Percentiles rank a stretch among this genome's conserved stretches.
phyloP scores from a whole-genome alignment of 2,329 filamentous ascomycete genomes.

The Aspergillus flavus region DNA sequence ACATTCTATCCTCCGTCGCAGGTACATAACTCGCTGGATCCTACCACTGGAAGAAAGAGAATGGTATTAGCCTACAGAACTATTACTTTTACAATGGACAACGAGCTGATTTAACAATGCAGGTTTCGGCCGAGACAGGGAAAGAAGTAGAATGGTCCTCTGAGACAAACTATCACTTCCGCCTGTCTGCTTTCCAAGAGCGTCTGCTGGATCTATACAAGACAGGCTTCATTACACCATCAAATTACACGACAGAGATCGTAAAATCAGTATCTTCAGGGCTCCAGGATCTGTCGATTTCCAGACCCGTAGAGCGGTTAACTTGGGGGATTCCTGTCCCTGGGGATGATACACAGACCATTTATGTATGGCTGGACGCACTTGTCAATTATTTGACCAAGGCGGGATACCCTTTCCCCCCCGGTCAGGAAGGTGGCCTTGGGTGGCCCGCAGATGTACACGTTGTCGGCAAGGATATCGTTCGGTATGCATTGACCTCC shows the following conservation, averaged over 20 bases:
- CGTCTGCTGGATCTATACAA: conserved; percentile 76
- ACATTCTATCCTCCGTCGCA: conserved; percentile 84
- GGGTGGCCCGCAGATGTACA: conserved; percentile 93
- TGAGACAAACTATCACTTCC: conserved; percentile 94
- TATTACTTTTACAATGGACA: conserved; percentile 13
- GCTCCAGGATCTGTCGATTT: conserved; percentile 86
- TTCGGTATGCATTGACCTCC: conserved; percentile 54
- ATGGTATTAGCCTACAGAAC: conserved; percentile 56
- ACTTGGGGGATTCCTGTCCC: conserved; percentile 90
- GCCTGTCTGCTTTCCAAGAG: conserved; percentile 80
- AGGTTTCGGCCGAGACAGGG: conserved; percentile 78
- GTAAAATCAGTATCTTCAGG: conserved; percentile 74
- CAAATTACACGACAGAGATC: conserved; percentile 74
- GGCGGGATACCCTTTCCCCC: conserved; percentile 76
- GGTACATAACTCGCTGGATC: conserved; percentile 74
- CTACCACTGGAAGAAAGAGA: conserved; percentile 77
- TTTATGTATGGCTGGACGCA: conserved; percentile 98
- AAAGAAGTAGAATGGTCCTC: conserved; percentile 94
- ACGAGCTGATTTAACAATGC: not conserved
- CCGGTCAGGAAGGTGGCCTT: conserved; percentile 61
- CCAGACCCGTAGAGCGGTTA: conserved; percentile 74
- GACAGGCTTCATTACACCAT: conserved; percentile 78
- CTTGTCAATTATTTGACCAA: conserved; percentile 91
- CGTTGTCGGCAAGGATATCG: conserved; percentile 93
- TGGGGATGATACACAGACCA: conserved; percentile 80